A percentile compares a stretch with the other conserved stretches of the same genome.
Evolutionary conservation across 768 basidiomycete genomes (phyloP).

Genomic region (Xerocomus spinulosus): DNA sequence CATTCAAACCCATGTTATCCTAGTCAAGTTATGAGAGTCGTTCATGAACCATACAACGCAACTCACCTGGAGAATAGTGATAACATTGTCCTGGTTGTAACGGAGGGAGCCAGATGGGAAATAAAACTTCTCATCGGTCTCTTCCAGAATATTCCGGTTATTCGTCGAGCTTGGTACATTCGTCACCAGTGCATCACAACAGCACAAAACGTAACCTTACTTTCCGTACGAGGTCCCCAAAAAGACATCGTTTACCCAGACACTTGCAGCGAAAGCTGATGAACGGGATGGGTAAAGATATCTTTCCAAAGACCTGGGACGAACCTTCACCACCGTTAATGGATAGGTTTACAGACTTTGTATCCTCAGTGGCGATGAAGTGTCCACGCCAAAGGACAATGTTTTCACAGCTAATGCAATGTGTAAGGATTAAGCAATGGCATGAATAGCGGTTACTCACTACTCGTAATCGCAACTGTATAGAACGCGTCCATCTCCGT

Average conservation of each 20-base stretch:
- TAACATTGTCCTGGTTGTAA: constrained; percentile 59
- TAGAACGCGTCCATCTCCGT: constrained; percentile 72
- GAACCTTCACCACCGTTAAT: constrained; percentile 78
- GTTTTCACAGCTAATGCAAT: constrained; percentile 65
- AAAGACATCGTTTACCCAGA: constrained; percentile 75
- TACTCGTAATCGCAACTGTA: constrained; percentile 88
- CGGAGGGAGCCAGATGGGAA: constrained; percentile 56
- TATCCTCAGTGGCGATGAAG: constrained; percentile 57
- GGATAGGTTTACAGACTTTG: constrained; percentile 64
- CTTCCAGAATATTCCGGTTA: constrained; percentile 53
- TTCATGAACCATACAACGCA: neutral
- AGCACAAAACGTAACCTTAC: constrained; percentile 35
- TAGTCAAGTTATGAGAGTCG: constrained; percentile 23
- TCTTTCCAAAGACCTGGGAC: constrained; percentile 2
- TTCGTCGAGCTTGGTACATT: constrained; percentile 51
- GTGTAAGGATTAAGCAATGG: constrained; percentile 4
- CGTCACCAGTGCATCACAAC: neutral
- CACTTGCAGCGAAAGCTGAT: constrained; percentile 71
- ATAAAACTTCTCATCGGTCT: constrained; percentile 61
- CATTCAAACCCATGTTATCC: constrained; percentile 80
- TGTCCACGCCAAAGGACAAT: constrained; percentile 79
- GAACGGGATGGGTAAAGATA: neutral
- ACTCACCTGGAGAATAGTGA: constrained; percentile 69
- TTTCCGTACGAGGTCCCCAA: constrained; percentile 71
- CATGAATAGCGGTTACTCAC: constrained; percentile 38